phyloP scores from a whole-genome alignment of 495 filamentous ascomycete genomes.

The Clohesyomyces aquaticus region DNA sequence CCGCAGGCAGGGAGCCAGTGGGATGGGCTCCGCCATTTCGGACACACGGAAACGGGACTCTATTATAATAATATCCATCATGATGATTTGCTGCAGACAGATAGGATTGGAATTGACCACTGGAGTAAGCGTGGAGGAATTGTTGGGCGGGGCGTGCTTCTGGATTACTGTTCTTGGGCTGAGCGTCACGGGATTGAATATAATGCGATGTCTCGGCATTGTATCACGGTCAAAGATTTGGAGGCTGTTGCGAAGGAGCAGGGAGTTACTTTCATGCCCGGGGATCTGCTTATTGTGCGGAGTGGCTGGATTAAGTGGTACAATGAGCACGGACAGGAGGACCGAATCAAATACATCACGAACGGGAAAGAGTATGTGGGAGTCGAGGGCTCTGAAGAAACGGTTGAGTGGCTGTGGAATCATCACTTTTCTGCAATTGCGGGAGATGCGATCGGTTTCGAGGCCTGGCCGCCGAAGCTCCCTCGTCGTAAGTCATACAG shows the following conservation, averaged over 20 bases:
- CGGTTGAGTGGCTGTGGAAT: constrained; percentile 21
- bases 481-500: constrained; percentile 2
- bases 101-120: constrained; percentile 22
- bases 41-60: not conserved
- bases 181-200: constrained; percentile 20
- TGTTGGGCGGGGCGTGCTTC: constrained; percentile 19
- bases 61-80: constrained; percentile 16
- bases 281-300: constrained; percentile 20
- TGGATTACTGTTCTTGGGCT: constrained; percentile 43
- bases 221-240: constrained; percentile 5
- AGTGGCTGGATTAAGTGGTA: constrained; percentile 20
- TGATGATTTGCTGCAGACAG: not conserved
- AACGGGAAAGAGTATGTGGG: constrained; percentile 22
- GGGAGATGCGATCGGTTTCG: constrained; percentile 18
- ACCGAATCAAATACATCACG: constrained; percentile 33
- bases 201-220: constrained; percentile 4
- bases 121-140: constrained; percentile 18
- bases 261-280: constrained; percentile 1
- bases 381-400: constrained; percentile 10
- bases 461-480: constrained; percentile 18
- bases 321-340: constrained; percentile 10
- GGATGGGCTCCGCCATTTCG: constrained; percentile 22
- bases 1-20: constrained; percentile 22
- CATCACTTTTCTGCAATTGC: constrained; percentile 17
- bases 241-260: constrained; percentile 11